phyloP scores from a whole-genome alignment of 768 basidiomycete genomes.

The Amanita inopinata region DNA sequence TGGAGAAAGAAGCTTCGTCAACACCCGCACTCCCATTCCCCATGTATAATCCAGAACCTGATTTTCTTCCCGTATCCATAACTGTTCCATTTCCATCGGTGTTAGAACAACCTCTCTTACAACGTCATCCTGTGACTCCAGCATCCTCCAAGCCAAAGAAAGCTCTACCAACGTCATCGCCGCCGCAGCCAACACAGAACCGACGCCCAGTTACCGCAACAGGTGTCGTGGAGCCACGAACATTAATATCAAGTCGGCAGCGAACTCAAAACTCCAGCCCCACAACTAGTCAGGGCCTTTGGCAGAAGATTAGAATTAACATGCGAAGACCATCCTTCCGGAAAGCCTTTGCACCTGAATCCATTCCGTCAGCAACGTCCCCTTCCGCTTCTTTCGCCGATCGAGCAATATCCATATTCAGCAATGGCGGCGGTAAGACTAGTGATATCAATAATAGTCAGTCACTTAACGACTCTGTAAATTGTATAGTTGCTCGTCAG shows the following conservation, averaged over 20 bases:
- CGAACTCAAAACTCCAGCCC: constrained; percentile 5
- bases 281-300: constrained; percentile 19
- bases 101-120: background rate
- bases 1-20: background rate
- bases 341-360: constrained; percentile 3
- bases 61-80: background rate
- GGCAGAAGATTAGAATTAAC: constrained; percentile 28
- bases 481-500: constrained; percentile 5
- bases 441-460: background rate
- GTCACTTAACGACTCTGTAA: background rate
- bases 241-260: background rate
- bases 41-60: background rate
- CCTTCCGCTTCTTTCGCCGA: background rate
- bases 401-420: background rate
- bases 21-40: background rate
- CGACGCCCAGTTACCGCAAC: constrained; percentile 3
- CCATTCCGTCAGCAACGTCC: constrained; percentile 3
- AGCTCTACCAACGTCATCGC: background rate
- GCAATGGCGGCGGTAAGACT: background rate
- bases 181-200: background rate
- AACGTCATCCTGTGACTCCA: background rate
- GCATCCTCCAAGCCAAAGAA: background rate
- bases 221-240: background rate
- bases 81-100: background rate
- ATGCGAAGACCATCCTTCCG: constrained; percentile 18